Percentiles rank a stretch among this genome's conserved stretches.
These are phyloP conservation scores for Corymbia citriodora DNA, from an alignment of 441 rosid species.

Conservation along the genomic window DNA sequence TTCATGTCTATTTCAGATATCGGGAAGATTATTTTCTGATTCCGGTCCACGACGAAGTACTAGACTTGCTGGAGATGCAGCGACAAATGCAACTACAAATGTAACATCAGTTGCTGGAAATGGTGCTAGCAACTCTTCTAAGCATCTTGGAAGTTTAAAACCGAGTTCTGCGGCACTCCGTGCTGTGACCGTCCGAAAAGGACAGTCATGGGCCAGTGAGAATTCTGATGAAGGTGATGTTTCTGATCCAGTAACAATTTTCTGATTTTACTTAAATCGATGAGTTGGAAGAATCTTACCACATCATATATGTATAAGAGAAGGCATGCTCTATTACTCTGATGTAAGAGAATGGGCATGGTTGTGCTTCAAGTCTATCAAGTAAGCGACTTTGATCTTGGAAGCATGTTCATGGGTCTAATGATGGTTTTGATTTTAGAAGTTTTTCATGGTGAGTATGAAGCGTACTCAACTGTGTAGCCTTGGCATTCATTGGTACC, in stretches of 20 bases:
- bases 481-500: neutral
- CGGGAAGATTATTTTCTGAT: constrained; percentile 96
- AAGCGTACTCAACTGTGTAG: neutral
- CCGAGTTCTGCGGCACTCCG: constrained; percentile 70
- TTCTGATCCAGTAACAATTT: neutral
- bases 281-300: neutral
- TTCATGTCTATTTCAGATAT: constrained; percentile 47
- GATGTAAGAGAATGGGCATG: neutral
- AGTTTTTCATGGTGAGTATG: neutral
- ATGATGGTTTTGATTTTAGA: neutral
- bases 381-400: neutral
- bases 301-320: neutral
- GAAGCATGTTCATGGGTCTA: neutral
- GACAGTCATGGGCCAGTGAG: constrained; percentile 84
- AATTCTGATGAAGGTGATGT: constrained; percentile 78
- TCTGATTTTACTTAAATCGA: neutral
- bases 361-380: neutral
- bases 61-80: constrained; percentile 73
- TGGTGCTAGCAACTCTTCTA: constrained; percentile 67
- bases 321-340: neutral
- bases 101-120: constrained; percentile 50
- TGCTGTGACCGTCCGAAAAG: constrained; percentile 81
- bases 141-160: constrained; percentile 81
- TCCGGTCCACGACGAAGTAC: constrained; percentile 87
- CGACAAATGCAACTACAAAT: constrained; percentile 44